These are phyloP conservation scores for cucumber (Cucumis sativus) DNA, from an alignment of 306 rosid genomes.

Conservation along the genomic window Cucumber_9930_V3 NC_026656.2:13726501-13727000, in stretches of 20 bases:
- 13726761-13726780: conserved; percentile 1
- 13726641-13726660: conserved; percentile 68
- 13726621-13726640: conserved; percentile 97
- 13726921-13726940: not conserved
- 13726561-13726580: not conserved
- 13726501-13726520: conserved; percentile 81
- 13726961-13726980: not conserved
- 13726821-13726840: not conserved
- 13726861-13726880: not conserved
- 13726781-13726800: not conserved
- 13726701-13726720: conserved; percentile 73
- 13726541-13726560: conserved; percentile 44
- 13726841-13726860: not conserved
- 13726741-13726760: conserved; percentile 6
- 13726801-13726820: not conserved
- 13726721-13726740: conserved; percentile 8
- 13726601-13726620: conserved; percentile 26
- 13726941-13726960: not conserved
- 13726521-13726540: conserved; percentile 88
- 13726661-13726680: conserved; percentile 62
- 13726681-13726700: conserved; percentile 65
- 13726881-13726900: not conserved
- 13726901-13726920: not conserved
- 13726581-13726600: conserved; percentile 10
- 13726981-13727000: not conserved